phyloP scores from a whole-genome alignment of 805 yeast genomes.

The Cyberlindnera bimundalis region DNA sequence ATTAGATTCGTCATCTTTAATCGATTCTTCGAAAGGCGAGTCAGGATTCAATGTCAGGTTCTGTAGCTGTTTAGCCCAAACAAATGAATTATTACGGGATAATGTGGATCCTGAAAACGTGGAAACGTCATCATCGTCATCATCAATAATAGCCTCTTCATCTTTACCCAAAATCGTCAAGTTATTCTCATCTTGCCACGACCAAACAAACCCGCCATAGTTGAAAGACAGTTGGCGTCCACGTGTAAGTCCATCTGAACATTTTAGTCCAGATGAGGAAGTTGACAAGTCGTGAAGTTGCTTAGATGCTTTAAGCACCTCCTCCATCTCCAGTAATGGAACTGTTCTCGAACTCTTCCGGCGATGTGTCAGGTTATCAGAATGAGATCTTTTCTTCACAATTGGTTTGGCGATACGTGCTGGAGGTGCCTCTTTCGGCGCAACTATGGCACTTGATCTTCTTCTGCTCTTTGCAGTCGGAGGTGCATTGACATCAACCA shows the following conservation, averaged over 20 bases:
- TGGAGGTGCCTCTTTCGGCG: neutral
- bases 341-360: neutral
- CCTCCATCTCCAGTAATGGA: constrained; percentile 26
- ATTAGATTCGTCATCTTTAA: neutral
- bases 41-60: neutral
- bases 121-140: constrained; percentile 4
- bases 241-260: constrained; percentile 2
- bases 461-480: constrained; percentile 11
- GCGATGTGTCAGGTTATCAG: constrained; percentile 14
- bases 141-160: constrained; percentile 14
- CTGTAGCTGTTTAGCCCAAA: constrained; percentile 4
- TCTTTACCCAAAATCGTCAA: constrained; percentile 23
- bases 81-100: constrained; percentile 1
- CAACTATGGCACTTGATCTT: constrained; percentile 1
- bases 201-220: constrained; percentile 30
- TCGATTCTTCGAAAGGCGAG: constrained; percentile 1
- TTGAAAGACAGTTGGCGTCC: constrained; percentile 19
- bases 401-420: constrained; percentile 5
- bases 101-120: neutral
- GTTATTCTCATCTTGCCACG: constrained; percentile 23
- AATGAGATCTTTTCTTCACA: constrained; percentile 21
- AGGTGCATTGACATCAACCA: constrained; percentile 19
- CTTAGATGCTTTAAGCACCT: constrained; percentile 28
- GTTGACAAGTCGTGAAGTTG: constrained; percentile 27
- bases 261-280: constrained; percentile 1